phyloP scores from a whole-genome alignment of 768 basidiomycete genomes.

The Coprinopsis cinerea region DNA sequence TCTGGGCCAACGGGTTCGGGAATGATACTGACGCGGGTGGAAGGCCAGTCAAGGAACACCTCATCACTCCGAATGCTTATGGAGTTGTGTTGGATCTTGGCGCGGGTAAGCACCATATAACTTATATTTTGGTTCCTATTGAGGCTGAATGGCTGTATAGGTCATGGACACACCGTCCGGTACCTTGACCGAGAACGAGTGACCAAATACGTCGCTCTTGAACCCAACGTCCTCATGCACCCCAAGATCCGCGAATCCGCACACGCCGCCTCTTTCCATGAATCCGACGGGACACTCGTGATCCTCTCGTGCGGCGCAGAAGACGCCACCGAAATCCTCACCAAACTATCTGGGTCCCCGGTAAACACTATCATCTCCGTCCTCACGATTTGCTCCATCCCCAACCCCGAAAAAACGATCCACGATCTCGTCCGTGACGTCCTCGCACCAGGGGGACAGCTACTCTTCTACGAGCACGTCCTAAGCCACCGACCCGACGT shows the following conservation, averaged over 20 bases:
- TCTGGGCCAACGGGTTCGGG: constrained; percentile 50
- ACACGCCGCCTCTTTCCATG: constrained; percentile 43
- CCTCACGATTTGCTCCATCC: constrained; percentile 62
- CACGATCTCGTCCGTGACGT: constrained; percentile 40
- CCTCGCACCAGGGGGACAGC: constrained; percentile 56
- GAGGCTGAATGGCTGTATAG: constrained; percentile 25
- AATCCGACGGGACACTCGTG: constrained; percentile 45
- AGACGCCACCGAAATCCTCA: constrained; percentile 43
- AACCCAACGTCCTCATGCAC: constrained; percentile 68
- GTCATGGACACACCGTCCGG: constrained; percentile 54
- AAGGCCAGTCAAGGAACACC: constrained; percentile 32
- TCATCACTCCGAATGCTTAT: constrained; percentile 49
- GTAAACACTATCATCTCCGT: constrained; percentile 63
- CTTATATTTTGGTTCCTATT: not conserved
- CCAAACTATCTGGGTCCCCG: constrained; percentile 20
- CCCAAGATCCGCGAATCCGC: constrained; percentile 44
- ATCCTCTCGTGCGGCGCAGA: constrained; percentile 64
- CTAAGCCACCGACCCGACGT: constrained; percentile 45
- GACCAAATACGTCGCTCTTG: constrained; percentile 63
- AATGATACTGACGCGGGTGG: constrained; percentile 38
- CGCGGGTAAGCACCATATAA: constrained; percentile 39
- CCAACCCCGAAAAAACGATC: constrained; percentile 46
- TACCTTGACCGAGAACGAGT: constrained; percentile 55
- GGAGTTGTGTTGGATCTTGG: constrained; percentile 66
- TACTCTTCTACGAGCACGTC: constrained; percentile 72